Base-by-base conservation (phyloP, 78 protist genomes). In the Monocercomonoides exilis region DNA sequence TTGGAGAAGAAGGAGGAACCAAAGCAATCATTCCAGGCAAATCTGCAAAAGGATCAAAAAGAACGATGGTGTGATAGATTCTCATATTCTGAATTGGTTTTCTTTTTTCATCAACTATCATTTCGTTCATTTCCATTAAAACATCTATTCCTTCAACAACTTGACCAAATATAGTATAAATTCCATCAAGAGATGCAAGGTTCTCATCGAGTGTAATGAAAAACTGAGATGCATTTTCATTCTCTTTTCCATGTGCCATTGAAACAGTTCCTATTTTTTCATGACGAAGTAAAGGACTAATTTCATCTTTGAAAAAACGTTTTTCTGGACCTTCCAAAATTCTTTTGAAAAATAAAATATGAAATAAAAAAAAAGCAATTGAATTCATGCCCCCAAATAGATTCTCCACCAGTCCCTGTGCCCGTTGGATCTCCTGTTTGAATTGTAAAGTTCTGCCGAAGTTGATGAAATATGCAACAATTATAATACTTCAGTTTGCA, bases 401-500 rank as follows among this genome's bases (percentile, higher is more conserved):
- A 86, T 54, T 86, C 79, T 0, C 98, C 98, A 29, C 94, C 96
- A 63, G 63, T 87, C 21, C 98, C 98, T 0, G 96, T 95, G 46
- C 89, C 89, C 0, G 96, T 90, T 43, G 98, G 98, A 77, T 96
- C 97, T 32, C 98, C 99, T 1, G 96, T 80, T 77, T 97, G 97
- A 0, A 90, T 84, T 38, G 93, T 21, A 63, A 85, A 91, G 46
- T 95, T 95, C 36, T 90, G 89, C 87, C 94, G 94, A 5, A 97
- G 94, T 46, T 92, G 86, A 89, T 90, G 90, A 79, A 97, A 94
- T 46, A 93, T 43, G 84, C 92, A 89, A 64, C 84, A 45, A 90
- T 96, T 96, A 93, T 96, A 97, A 90, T 96, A 97, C 87, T 96
- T 95, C 79, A 95, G 54, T 93, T 96, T 94, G 94, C 93, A 94